Conservation (phyloP, 805 yeast genomes). For the Metahyphopichia silvanorum region DNA sequence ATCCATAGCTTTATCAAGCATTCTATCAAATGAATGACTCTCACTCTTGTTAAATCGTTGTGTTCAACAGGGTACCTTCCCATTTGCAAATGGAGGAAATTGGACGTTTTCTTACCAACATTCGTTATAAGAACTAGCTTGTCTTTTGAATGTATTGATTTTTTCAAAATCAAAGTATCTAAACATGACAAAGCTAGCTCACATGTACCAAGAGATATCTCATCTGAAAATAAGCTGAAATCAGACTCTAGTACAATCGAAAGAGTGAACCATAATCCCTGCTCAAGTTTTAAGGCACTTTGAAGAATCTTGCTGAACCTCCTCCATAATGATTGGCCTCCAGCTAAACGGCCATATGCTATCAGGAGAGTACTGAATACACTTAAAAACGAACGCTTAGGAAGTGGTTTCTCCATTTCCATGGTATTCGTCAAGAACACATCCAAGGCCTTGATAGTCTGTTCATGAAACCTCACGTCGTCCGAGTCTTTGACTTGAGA, state of each 20-base stretch:
- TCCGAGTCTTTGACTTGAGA: slow-evolving; percentile 16
- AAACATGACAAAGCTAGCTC: no score
- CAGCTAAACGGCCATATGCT: slow-evolving; percentile 11
- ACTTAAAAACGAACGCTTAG: slow-evolving; percentile 14
- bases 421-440: slow-evolving; percentile 14
- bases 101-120: no score
- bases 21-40: slow-evolving; percentile 21
- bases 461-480: slow-evolving; percentile 20
- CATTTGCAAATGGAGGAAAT: slow-evolving; percentile 29
- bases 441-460: slow-evolving; percentile 18
- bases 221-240: not conserved
- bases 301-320: slow-evolving; percentile 8
- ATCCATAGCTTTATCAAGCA: slow-evolving; percentile 29
- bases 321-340: slow-evolving; percentile 13
- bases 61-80: slow-evolving; percentile 31
- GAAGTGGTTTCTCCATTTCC: slow-evolving; percentile 10
- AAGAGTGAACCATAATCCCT: no score
- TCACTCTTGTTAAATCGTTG: slow-evolving; percentile 17
- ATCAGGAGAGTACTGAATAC: slow-evolving; percentile 11
- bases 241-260: not conserved
- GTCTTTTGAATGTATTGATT: no score
- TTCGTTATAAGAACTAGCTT: no score
- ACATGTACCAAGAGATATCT: not conserved
- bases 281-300: not conserved
- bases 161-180: no score